A percentile compares a stretch with the other conserved stretches of the same genome.
These are phyloP conservation scores for Wickerhamiella galacta DNA, from an alignment of 805 yeast species.

Conservation along the genomic window DNA sequence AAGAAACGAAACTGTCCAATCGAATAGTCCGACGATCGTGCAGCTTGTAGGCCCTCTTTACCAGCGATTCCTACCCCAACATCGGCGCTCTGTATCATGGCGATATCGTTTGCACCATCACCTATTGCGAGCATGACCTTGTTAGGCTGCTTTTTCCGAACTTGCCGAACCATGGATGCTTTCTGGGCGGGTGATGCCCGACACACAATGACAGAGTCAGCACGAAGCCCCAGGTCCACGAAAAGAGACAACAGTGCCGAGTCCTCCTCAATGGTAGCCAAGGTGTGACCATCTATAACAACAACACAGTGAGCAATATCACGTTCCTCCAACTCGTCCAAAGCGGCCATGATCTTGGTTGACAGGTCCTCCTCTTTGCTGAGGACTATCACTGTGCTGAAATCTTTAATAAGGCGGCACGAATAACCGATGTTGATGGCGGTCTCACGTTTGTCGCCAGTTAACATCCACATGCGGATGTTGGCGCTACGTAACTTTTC, in stretches of 20 bases:
- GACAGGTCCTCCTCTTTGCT: conserved; percentile 36
- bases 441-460: conserved; percentile 96
- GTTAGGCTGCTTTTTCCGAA: conserved; percentile 48
- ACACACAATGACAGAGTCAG: conserved; percentile 86
- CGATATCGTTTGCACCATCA: conserved; percentile 98
- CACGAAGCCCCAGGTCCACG: conserved; percentile 67
- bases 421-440: conserved; percentile 96
- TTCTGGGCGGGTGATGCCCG: conserved; percentile 96
- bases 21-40: conserved; percentile 84
- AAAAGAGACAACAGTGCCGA: conserved; percentile 55
- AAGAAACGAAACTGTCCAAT: conserved; percentile 86
- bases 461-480: conserved; percentile 91
- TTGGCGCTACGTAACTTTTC: conserved; percentile 87
- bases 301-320: conserved; percentile 85
- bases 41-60: conserved; percentile 92
- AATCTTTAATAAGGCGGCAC: conserved; percentile 82
- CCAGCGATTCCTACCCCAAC: conserved; percentile 97
- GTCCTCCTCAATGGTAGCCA: conserved; percentile 57
- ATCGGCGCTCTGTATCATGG: conserved; percentile 98
- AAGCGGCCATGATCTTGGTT: conserved; percentile 57
- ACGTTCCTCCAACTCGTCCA: conserved; percentile 53
- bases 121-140: conserved; percentile 91
- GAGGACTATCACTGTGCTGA: conserved; percentile 70
- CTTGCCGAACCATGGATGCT: conserved; percentile 69
- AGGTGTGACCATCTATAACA: conserved; percentile 87